phyloP scores from a whole-genome alignment of 2,329 filamentous ascomycete genomes.

The Cladorrhinum sp. region DNA sequence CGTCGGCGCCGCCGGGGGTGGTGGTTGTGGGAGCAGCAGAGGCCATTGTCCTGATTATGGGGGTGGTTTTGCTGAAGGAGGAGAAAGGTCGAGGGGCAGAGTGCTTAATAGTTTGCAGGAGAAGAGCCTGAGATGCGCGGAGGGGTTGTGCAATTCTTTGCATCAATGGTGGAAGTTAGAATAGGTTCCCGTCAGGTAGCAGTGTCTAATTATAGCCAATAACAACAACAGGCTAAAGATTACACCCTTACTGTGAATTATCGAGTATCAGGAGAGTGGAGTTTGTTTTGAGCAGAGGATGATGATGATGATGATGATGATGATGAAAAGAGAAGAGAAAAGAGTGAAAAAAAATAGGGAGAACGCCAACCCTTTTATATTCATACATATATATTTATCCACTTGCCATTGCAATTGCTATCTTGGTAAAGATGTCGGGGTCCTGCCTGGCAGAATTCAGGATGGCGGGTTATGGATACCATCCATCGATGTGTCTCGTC shows the following conservation, averaged over 20 bases:
- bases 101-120: not conserved
- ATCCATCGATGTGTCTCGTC: not conserved
- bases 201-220: too few species aligned
- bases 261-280: not conserved
- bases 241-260: not conserved
- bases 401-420: not conserved
- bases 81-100: not conserved
- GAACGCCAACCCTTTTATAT: not conserved
- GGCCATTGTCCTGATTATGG: slow-evolving; percentile 41
- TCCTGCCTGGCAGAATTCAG: not conserved
- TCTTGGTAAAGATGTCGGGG: not conserved
- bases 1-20: slow-evolving; percentile 52
- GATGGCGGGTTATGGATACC: not conserved
- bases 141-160: slow-evolving; percentile 7
- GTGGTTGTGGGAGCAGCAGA: slow-evolving; percentile 39
- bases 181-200: not conserved
- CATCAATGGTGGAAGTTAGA: not conserved
- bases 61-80: slow-evolving; percentile 26
- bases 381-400: slow-evolving; percentile 1
- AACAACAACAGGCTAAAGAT: not conserved
- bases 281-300: not conserved
- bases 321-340: slow-evolving; percentile 5
- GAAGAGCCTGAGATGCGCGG: slow-evolving; percentile 6
- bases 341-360: not conserved
- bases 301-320: slow-evolving; percentile 2